Base-by-base conservation (phyloP, 805 yeast species). In the Lipomyces japonicus region DNA sequence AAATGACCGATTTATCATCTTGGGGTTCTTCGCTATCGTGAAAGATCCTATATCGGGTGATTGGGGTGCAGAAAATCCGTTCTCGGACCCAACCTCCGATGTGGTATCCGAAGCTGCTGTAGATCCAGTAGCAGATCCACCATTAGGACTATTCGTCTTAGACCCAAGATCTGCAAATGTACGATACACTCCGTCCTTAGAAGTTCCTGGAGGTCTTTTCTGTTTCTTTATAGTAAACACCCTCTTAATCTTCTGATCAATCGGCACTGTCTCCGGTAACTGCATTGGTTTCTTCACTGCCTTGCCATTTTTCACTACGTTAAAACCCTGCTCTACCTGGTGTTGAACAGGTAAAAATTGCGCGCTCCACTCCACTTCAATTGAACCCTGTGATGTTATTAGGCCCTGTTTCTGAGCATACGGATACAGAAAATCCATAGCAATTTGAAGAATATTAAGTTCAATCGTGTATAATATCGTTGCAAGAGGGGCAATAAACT, bases 161-260 rank as follows among this genome's bases (percentile, higher is more conserved):
- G 19, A 7, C 7, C 26, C 21, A 9, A 7, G 12, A 21, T 44
- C 49, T 16, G 55, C 18, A 23, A 55, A 55, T 10, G 53, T 25
- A 12, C 47, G 42, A 39, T 51, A 51, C 14, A 24, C 42, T 3
- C 59, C 58, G 24, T 55, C 54, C 39, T 53, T 49, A 3, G 41
- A 31, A 2, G 53, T 55, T 9, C 59, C 57, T 6, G 47, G 5
- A 1, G 56, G 60, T 2, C 57, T 41, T 31, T 31, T 34, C 10
- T 48, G 14, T 53, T 55, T 56, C 30, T 72, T 62, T 9, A 76
- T 75, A 48, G 74, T 73, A n/a, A 53, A 46, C 6, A 41, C 55
- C 18, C 44, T 44, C 38, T 47, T 51, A 31, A 54, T 39, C 37
- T 51, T 51, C 45, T 51, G 44, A 43, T 53, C 57, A 3, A 53